Conservation (phyloP, 2,329 filamentous ascomycete species). For the Colletotrichum australisinense region DNA sequence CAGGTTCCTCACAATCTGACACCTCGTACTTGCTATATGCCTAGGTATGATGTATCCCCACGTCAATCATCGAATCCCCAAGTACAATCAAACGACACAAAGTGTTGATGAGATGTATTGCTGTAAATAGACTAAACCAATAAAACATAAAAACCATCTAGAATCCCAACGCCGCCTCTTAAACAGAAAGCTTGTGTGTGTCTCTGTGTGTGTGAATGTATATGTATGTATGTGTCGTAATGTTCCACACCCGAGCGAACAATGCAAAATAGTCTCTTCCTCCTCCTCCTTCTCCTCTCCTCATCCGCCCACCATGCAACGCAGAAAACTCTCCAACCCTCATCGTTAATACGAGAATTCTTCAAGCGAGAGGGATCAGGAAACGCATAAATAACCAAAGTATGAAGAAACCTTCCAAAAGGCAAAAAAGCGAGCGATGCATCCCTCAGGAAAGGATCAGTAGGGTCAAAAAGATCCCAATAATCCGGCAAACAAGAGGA, state of each 20-base stretch:
- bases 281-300: no score
- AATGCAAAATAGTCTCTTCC: background rate
- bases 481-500: background rate
- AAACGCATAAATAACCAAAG: background rate
- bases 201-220: background rate
- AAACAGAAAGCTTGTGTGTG: background rate
- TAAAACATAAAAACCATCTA: background rate
- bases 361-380: background rate
- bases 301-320: background rate
- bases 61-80: background rate
- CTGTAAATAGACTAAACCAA: background rate
- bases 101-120: background rate
- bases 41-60: background rate
- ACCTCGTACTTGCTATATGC: no score
- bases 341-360: background rate
- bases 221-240: background rate
- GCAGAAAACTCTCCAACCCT: background rate
- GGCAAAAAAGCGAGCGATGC: background rate
- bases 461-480: background rate
- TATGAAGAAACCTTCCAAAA: background rate
- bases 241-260: background rate
- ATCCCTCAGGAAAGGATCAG: background rate
- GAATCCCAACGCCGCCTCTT: background rate
- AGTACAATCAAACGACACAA: no score
- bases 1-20: no score